phyloP scores from a whole-genome alignment of 805 yeast genomes.

The Teunomyces pallodes region DNA sequence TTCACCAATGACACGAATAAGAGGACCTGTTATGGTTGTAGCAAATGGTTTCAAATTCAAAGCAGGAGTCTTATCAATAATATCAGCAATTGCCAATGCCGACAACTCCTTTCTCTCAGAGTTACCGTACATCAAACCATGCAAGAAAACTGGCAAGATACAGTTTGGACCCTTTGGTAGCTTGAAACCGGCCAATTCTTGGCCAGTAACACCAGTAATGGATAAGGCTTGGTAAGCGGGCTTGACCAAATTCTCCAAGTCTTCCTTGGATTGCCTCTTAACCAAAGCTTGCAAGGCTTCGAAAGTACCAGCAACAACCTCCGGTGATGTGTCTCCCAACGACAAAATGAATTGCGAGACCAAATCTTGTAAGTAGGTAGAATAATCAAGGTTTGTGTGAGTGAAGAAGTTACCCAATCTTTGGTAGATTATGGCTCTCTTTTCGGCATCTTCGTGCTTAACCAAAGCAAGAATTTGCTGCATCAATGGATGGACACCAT shows the following conservation, averaged over 20 bases:
- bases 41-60: constrained; percentile 80
- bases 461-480: constrained; percentile 75
- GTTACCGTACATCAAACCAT: constrained; percentile 93
- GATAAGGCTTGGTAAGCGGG: constrained; percentile 78
- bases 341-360: constrained; percentile 66
- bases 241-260: constrained; percentile 70
- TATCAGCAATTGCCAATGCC: constrained; percentile 85
- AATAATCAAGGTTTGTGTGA: constrained; percentile 63
- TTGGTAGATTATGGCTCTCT: constrained; percentile 60
- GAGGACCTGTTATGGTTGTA: constrained; percentile 92
- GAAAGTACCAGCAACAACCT: constrained; percentile 63
- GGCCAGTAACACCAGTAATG: constrained; percentile 58
- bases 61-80: constrained; percentile 85
- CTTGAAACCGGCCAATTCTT: constrained; percentile 71
- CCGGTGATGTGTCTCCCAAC: constrained; percentile 65
- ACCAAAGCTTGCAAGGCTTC: constrained; percentile 65
- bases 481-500: constrained; percentile 80
- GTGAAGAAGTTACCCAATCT: constrained; percentile 73
- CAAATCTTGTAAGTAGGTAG: constrained; percentile 72
- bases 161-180: constrained; percentile 84
- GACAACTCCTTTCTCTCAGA: constrained; percentile 79
- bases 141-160: constrained; percentile 85
- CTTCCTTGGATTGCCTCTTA: constrained; percentile 69
- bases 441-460: constrained; percentile 68
- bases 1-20: constrained; percentile 97